Percentiles rank a stretch among this genome's conserved stretches.
Evolutionary conservation across 225 moss, liverwort and hornwort genomes (phyloP).

Genomic region (Bryum argenteum): DNA sequence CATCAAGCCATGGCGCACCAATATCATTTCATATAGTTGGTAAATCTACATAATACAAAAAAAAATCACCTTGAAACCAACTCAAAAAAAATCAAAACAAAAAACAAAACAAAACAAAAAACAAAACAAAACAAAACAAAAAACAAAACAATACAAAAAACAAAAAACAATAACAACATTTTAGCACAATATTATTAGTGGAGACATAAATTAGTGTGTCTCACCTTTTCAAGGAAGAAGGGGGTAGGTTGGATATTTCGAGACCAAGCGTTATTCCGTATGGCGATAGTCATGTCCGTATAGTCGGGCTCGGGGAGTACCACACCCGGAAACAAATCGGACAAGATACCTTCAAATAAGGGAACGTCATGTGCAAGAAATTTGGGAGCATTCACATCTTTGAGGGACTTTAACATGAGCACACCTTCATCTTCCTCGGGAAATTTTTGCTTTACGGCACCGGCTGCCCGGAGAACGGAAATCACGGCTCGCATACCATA

Average conservation of each 20-base stretch:
- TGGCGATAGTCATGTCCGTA: slow-evolving; percentile 39
- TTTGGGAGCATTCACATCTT: slow-evolving; percentile 70
- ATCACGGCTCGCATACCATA: slow-evolving; percentile 81
- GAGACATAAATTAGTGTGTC: not conserved
- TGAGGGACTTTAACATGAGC: slow-evolving; percentile 65
- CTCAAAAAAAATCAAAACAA: not conserved
- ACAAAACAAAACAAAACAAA: not conserved
- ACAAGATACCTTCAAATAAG: slow-evolving; percentile 70
- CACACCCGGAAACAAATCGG: slow-evolving; percentile 65
- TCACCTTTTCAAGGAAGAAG: slow-evolving; percentile 68
- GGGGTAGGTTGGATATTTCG: slow-evolving; percentile 47
- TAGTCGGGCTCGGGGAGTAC: slow-evolving; percentile 55
- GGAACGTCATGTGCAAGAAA: slow-evolving; percentile 75
- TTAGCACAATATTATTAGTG: too few relatives aligned
- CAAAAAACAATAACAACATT: too few relatives aligned
- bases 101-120: too few relatives aligned
- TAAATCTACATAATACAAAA: slow-evolving; percentile 45
- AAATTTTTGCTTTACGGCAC: slow-evolving; percentile 66
- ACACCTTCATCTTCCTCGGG: slow-evolving; percentile 66
- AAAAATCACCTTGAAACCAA: not conserved
- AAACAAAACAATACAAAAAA: too few relatives aligned
- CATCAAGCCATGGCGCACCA: slow-evolving; percentile 85
- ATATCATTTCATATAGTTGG: slow-evolving; percentile 85
- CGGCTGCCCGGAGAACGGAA: slow-evolving; percentile 66
- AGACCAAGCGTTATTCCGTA: slow-evolving; percentile 28